Evolutionary conservation across 1,284 basidiomycete species (phyloP), one percentile per base, ranked within the genome.

Genomic region (Laetiporus sulphureus): DNA sequence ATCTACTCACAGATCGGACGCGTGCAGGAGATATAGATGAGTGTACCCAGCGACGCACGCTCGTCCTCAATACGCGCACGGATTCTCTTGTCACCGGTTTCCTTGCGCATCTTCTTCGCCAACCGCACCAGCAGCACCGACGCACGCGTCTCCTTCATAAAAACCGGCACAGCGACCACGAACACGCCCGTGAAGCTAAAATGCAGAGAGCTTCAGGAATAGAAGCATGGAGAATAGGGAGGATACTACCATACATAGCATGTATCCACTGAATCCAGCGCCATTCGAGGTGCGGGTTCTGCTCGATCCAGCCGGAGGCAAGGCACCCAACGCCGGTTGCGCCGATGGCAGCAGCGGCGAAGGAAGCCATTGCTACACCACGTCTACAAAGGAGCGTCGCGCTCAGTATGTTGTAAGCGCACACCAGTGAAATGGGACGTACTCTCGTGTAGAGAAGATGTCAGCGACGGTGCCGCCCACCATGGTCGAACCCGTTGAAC

Each of bases 241-340:
- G 32, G 40, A 27, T 31, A 44, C 27, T 15, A 10, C 62, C 70
- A 18, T 43, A 77, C 77, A 80, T 85, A 56, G 79, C 67, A 48
- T 83, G 76, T 22, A 89, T 72, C 84, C 85, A 89, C 60, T 88
- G 78, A 11, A 90, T 86, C 86, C 87, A 90, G 27, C 83, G 69
- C 87, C 88, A 91, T 41, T 69, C 67, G 24, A 90, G 56, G 6
- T 63, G 63, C 0, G 64, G 58, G 44, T 81, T 75, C 53, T 77
- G 72, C 53, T 84, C 83, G 5, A 87, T 76, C 75, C 78, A 88
- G 3, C 80, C 81, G 3, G 77, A 72, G n/a, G 72, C 65, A 0
- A 83, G 62, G 1, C 83, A 77, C 2, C 83, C 86, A 1, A 87
- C 46, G 0, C 83, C 83, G 0, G 76, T 77, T 1, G 73, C 74